These are phyloP conservation scores for Pseudomicrostroma phylloplanum DNA, from an alignment of 1,284 basidiomycete genomes.

Conservation along the genomic window DNA sequence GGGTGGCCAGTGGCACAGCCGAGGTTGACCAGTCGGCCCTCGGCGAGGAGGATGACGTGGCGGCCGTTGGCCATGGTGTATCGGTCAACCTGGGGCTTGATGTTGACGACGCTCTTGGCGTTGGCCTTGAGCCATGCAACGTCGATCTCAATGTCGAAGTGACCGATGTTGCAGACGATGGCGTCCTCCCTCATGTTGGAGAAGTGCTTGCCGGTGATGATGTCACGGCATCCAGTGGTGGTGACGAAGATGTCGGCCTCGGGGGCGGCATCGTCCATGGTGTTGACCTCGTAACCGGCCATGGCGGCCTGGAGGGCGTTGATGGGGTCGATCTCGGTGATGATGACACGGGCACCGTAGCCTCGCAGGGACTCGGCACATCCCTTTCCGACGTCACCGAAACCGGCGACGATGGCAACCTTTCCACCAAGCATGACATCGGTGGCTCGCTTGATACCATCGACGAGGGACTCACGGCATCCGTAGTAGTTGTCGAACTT, in stretches of 20 bases:
- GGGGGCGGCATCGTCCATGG: constrained; percentile 92
- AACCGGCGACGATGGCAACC: constrained; percentile 96
- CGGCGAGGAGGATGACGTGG: constrained; percentile 93
- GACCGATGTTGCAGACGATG: constrained; percentile 97
- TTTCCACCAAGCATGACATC: constrained; percentile 99
- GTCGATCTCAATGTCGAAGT: constrained; percentile 98
- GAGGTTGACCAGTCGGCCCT: constrained; percentile 97
- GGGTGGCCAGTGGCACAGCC: constrained; percentile 64
- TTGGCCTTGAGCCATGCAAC: constrained; percentile 97
- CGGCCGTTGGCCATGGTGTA: constrained; percentile 67
- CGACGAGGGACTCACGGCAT: constrained; percentile 98
- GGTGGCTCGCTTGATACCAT: constrained; percentile 99
- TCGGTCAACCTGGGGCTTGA: constrained; percentile 99
- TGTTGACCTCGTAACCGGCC: constrained; percentile 97
- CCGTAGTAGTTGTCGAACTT: constrained; percentile 69
- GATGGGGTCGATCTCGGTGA: constrained; percentile 99
- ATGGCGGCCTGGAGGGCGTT: constrained; percentile 99
- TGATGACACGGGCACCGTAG: constrained; percentile 89
- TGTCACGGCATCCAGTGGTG: constrained; percentile 97
- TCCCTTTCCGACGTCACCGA: constrained; percentile 98
- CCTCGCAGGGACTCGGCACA: constrained; percentile 95
- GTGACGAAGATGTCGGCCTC: constrained; percentile 92
- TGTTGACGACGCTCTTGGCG: constrained; percentile 75
- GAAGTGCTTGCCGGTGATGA: constrained; percentile 91
- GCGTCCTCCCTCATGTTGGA: constrained; percentile 93